phyloP scores from a whole-genome alignment of 2,329 filamentous ascomycete species.

The Aureobasidium melanogenum region DNA sequence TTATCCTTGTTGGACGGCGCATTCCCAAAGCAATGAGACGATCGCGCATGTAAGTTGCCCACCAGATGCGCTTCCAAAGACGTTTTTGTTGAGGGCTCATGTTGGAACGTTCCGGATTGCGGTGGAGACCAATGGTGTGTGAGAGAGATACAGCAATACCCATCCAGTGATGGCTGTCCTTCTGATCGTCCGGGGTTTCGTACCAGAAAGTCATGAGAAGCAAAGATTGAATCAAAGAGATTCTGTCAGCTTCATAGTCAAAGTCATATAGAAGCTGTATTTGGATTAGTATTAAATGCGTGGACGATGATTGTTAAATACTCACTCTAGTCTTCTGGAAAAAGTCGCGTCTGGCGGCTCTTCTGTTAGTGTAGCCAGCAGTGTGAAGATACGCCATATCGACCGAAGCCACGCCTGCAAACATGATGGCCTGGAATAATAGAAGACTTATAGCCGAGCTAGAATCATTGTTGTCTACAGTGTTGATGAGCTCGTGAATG shows the following conservation, averaged over 20 bases:
- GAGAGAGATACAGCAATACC: constrained; percentile 87
- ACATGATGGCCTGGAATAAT: constrained; percentile 91
- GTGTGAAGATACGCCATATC: constrained; percentile 67
- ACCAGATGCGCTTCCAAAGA: constrained; percentile 94
- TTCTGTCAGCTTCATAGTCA: constrained; percentile 84
- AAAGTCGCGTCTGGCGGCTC: constrained; percentile 76
- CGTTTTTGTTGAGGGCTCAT: constrained; percentile 67
- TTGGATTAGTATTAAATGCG: background rate
- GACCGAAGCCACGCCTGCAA: constrained; percentile 80
- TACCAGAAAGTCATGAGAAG: constrained; percentile 97
- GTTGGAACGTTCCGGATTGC: constrained; percentile 69
- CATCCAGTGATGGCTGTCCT: constrained; percentile 99
- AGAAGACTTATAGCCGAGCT: constrained; percentile 68
- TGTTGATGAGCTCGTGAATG: constrained; percentile 49
- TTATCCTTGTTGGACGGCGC: constrained; percentile 84
- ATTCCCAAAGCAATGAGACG: constrained; percentile 87
- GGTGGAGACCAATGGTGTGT: constrained; percentile 86
- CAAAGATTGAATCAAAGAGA: constrained; percentile 79
- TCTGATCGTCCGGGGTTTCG: constrained; percentile 91
- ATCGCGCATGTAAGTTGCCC: constrained; percentile 94
- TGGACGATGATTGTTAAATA: constrained; percentile 13
- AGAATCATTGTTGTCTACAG: constrained; percentile 59
- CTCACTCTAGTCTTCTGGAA: constrained; percentile 80
- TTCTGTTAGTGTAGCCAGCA: constrained; percentile 68
- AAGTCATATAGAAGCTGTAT: constrained; percentile 78